Base-by-base conservation (phyloP, 768 basidiomycete genomes). In the Asterophora lycoperdoides region DNA sequence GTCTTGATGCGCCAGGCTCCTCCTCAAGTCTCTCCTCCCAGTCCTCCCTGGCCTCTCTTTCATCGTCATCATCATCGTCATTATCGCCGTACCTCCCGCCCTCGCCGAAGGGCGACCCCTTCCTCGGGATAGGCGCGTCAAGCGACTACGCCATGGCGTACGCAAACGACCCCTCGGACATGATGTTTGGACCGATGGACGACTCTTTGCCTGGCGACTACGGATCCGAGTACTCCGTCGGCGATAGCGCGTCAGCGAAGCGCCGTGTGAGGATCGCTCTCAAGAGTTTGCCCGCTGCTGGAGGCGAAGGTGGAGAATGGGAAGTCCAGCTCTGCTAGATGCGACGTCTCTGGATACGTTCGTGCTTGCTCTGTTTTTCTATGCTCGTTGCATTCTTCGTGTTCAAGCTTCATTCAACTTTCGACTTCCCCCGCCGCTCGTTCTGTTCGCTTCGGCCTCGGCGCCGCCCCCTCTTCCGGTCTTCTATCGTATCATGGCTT, bases 221-320 rank as follows among this genome's bases (percentile, higher is more conserved):
- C 49, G 65, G 67, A 29, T 71, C 72, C 29, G 71, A 73, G 44
- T 70, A 65, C 56, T 59, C 64, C 46, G 66, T 72, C 52, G 67
- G 60, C 47, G 44, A 56, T 44, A 58, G 52, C 15, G 67, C 64
- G 23, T 23, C 23, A 44, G 67, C 67, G 34, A 77, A 73, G 58
- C 75, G 79, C 33, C 75, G 84, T 33, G 82, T 84, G 53, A 75
- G 82, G 54, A 82, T 85, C 42, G 80, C 84, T 23, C 68, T 86
- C 53, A 84, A 80, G 66, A 81, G 76, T 57, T 67, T 82, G 66
- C 83, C 84, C 1, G 72, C 72, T 17, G 66, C 75, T 26, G 83
- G 81, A 39, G 76, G 76, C 53, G 81, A 84, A 62, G 83, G 83
- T 40, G 85, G 84, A 52, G 85, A 86, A 68, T 87, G 86, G 85